Evolutionary conservation across 805 yeast species (phyloP).

Genomic region (Suhomyces emberorum): DNA sequence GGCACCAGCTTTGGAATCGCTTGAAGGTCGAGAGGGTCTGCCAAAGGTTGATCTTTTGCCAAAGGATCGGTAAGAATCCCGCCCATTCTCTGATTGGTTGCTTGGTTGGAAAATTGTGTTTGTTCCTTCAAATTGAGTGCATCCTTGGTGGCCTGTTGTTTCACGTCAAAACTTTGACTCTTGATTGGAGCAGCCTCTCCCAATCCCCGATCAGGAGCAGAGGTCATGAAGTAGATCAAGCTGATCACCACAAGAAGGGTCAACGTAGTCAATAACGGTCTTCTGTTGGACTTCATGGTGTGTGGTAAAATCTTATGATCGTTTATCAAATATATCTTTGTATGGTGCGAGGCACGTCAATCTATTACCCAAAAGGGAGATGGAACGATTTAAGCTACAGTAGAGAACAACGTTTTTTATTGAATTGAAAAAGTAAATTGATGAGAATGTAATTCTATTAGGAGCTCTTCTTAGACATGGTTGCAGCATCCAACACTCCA

Average conservation of each 20-base stretch:
- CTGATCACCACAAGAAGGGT: conserved; percentile 22
- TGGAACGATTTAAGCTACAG: background rate
- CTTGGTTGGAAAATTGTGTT: background rate
- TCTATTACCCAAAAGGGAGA: no score
- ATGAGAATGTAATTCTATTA: background rate
- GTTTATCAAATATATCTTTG: no score
- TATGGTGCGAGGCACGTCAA: background rate
- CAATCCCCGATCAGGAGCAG: conserved; percentile 16
- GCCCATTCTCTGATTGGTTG: no score
- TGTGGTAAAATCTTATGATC: conserved; percentile 4
- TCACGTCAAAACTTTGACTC: conserved; percentile 9
- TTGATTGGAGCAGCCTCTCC: conserved; percentile 23
- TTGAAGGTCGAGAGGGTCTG: background rate
- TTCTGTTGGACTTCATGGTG: conserved; percentile 21
- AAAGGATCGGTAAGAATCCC: no score
- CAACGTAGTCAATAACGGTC: conserved; percentile 26
- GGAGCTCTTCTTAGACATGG: conserved; percentile 37
- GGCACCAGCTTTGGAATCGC: background rate
- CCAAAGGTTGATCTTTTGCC: background rate
- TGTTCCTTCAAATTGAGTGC: background rate
- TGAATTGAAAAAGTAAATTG: conserved; percentile 1
- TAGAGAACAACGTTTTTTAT: background rate
- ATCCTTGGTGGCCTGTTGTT: conserved; percentile 3
- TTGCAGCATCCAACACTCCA: conserved; percentile 63
- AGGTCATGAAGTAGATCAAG: conserved; percentile 26